These are phyloP conservation scores for Moesziomyces antarcticus DNA, from an alignment of 1,284 basidiomycete genomes.

Conservation along the genomic window DNA sequence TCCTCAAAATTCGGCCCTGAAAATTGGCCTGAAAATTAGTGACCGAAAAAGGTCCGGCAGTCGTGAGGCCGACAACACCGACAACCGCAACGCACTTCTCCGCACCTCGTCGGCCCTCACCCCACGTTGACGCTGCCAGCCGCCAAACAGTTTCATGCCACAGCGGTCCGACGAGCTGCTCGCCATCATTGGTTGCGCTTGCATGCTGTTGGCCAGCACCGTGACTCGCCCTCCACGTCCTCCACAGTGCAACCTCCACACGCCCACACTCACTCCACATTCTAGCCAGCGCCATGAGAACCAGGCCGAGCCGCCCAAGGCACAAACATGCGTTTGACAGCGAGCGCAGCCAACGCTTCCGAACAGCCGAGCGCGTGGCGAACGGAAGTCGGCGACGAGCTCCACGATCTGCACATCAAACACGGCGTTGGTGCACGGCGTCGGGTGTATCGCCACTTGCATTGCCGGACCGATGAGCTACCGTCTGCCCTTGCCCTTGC, in stretches of 20 bases:
- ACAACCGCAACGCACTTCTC: not conserved
- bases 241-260: constrained; percentile 74
- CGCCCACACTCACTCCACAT: constrained; percentile 69
- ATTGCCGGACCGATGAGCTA: constrained; percentile 2
- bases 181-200: no score
- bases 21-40: not conserved
- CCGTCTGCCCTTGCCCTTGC: constrained; percentile 40
- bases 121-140: not conserved
- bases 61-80: not conserved
- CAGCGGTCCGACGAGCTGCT: no score
- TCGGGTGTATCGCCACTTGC: not conserved
- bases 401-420: not conserved
- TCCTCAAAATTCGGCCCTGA: not conserved
- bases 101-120: not conserved
- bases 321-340: no score
- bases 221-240: constrained; percentile 63
- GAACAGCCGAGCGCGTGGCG: no score
- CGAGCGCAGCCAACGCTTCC: no score
- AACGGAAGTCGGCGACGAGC: not conserved
- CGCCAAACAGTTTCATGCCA: no score
- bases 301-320: no score
- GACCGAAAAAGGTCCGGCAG: not conserved
- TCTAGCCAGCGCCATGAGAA: no score
- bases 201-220: no score
- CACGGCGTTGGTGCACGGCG: no score